Evolutionary conservation across 768 basidiomycete species (phyloP).

Genomic region (Kockovaella imperatae): DNA sequence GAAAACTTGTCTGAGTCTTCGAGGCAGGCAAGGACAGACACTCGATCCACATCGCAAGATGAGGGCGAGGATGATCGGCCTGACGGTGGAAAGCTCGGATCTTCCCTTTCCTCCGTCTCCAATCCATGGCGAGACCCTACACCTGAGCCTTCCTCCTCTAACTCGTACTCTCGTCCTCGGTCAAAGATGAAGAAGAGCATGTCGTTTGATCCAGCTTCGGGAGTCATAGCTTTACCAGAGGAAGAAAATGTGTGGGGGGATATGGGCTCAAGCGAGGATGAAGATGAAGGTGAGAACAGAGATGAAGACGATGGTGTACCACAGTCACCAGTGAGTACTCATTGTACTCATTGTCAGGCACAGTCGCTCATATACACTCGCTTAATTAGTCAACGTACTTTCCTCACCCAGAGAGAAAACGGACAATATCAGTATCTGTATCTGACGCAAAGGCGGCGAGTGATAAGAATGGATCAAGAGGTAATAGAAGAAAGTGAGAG

Average conservation of each 20-base stretch:
- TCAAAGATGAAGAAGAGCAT: slow-evolving; percentile 53
- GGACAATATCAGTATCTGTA: slow-evolving; percentile 28
- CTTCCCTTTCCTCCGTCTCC: slow-evolving; percentile 11
- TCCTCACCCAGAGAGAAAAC: slow-evolving; percentile 65
- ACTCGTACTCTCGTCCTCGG: no score
- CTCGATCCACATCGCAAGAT: neutral
- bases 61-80: slow-evolving; percentile 1
- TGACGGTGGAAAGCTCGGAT: neutral
- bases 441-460: no score
- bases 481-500: no score
- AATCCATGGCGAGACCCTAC: slow-evolving; percentile 47
- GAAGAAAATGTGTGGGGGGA: slow-evolving; percentile 48
- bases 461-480: no score
- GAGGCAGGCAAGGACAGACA: neutral
- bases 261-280: slow-evolving; percentile 51
- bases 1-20: neutral
- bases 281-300: slow-evolving; percentile 43
- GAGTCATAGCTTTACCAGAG: slow-evolving; percentile 81
- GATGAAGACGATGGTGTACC: neutral
- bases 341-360: no score
- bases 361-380: no score
- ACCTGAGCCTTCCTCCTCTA: slow-evolving; percentile 30
- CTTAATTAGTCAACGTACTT: slow-evolving; percentile 35
- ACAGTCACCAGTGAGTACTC: neutral
- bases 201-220: slow-evolving; percentile 77